Evolutionary conservation across 768 basidiomycete species (phyloP).

Genomic region (Tricholoma terreum): DNA sequence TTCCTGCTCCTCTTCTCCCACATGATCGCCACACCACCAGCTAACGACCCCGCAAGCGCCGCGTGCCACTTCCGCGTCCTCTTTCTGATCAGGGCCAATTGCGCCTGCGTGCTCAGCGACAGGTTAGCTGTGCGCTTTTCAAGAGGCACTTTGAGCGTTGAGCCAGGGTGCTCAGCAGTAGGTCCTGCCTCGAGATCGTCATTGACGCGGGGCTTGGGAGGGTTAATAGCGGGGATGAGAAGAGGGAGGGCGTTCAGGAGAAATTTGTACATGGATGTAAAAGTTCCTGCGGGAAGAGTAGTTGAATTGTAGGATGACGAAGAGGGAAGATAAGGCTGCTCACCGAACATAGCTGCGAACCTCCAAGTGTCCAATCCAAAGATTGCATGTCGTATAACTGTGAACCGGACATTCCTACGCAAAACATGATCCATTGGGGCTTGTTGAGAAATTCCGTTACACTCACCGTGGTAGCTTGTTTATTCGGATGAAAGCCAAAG

Average conservation of each 20-base stretch:
- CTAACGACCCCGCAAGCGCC: slow-evolving; percentile 70
- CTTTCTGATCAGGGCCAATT: slow-evolving; percentile 61
- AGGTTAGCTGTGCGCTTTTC: slow-evolving; percentile 45
- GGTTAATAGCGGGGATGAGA: slow-evolving; percentile 49
- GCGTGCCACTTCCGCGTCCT: slow-evolving; percentile 77
- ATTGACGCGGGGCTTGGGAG: slow-evolving; percentile 21
- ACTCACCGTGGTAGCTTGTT: slow-evolving; percentile 63
- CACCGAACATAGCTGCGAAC: slow-evolving; percentile 87
- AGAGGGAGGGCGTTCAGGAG: slow-evolving; percentile 77
- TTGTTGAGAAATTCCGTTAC: not conserved
- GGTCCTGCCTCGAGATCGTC: slow-evolving; percentile 17
- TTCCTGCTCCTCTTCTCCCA: slow-evolving; percentile 72
- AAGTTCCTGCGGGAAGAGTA: slow-evolving; percentile 48
- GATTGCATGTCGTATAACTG: slow-evolving; percentile 74
- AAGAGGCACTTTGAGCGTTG: slow-evolving; percentile 27
- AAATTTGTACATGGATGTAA: slow-evolving; percentile 76
- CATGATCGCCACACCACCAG: slow-evolving; percentile 69
- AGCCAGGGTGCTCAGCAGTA: slow-evolving; percentile 21
- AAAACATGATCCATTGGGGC: not conserved
- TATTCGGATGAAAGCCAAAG: slow-evolving; percentile 72
- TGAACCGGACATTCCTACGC: slow-evolving; percentile 57
- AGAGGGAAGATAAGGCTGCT: too few species aligned
- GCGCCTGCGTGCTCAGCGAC: slow-evolving; percentile 61
- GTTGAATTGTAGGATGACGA: not conserved
- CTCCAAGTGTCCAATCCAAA: slow-evolving; percentile 81